Conservation (phyloP, 345 rosid species). For the Murraya koenigii region DNA sequence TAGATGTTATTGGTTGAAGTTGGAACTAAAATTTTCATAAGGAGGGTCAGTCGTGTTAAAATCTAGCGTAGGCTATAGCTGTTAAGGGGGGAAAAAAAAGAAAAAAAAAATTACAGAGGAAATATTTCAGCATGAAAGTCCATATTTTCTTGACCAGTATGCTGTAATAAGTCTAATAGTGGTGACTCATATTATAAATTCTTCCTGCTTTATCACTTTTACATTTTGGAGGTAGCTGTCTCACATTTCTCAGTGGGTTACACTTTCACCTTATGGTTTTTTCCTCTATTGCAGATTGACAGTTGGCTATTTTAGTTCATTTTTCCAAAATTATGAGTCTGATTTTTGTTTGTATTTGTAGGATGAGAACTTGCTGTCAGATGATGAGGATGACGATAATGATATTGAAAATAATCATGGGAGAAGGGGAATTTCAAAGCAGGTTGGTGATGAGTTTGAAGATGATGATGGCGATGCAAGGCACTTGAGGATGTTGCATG, state of each 20-base stretch:
- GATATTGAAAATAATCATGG: background rate
- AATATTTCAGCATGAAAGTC: background rate
- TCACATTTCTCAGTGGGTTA: background rate
- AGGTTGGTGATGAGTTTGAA: slow-evolving; percentile 30
- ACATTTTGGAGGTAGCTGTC: background rate
- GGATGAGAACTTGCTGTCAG: slow-evolving; percentile 79
- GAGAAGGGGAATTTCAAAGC: background rate
- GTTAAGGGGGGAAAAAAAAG: background rate
- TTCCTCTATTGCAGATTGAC: background rate
- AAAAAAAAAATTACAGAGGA: background rate
- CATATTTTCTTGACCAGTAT: background rate
- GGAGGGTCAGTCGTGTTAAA: background rate
- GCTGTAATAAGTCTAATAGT: background rate
- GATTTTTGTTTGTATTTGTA: slow-evolving; percentile 20
- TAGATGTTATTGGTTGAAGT: background rate
- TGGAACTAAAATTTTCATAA: background rate
- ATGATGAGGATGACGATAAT: slow-evolving; percentile 37
- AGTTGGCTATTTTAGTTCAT: background rate
- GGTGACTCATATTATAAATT: background rate
- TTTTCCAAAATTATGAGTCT: background rate
- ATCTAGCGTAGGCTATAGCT: background rate
- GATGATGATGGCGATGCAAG: slow-evolving; percentile 53
- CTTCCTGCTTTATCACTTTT: background rate
- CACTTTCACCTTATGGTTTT: background rate
- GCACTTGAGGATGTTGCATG: slow-evolving; percentile 77